A percentile compares a stretch with the other conserved stretches of the same genome.
Evolutionary conservation across 139 green algal species (phyloP).

Genomic region (Pseudopediastrum boryanum): DNA sequence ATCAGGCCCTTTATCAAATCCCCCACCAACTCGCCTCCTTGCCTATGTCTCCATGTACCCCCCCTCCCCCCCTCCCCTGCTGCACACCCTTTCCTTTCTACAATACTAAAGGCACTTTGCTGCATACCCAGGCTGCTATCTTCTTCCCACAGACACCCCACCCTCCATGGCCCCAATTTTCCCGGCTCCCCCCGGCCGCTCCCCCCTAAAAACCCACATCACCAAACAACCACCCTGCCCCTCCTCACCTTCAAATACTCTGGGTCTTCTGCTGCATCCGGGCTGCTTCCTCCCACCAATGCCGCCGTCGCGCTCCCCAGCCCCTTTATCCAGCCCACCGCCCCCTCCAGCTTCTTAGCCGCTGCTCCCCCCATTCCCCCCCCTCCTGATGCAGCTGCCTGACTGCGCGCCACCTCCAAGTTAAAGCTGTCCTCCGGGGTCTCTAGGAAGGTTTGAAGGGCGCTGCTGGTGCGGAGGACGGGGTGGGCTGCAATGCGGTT

Average conservation of each 20-base stretch:
- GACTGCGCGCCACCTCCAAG: conserved; percentile 63
- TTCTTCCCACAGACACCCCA: too few species aligned
- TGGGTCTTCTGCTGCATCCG: conserved; percentile 79
- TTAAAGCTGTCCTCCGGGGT: conserved; percentile 84
- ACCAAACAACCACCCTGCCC: too few species aligned
- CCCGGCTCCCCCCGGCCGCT: too few species aligned
- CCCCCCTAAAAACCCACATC: too few species aligned
- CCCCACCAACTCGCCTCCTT: too few species aligned
- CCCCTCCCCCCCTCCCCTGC: too few species aligned
- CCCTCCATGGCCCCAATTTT: too few species aligned
- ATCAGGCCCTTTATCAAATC: too few species aligned
- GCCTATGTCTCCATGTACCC: too few species aligned
- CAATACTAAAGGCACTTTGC: too few species aligned
- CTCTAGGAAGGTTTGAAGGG: conserved; percentile 85
- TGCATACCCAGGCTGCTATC: too few species aligned
- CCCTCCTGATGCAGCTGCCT: not conserved
- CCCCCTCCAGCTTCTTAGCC: conserved; percentile 20
- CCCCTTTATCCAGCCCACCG: conserved; percentile 48
- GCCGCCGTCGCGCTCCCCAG: conserved; percentile 37
- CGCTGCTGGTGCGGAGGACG: conserved; percentile 63
- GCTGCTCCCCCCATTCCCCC: not conserved
- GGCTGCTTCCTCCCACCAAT: conserved; percentile 29
- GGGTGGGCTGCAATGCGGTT: conserved; percentile 74
- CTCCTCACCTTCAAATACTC: conserved; percentile 77
- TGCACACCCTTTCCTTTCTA: too few species aligned